phyloP scores from a whole-genome alignment of 352 stramenopile species.

The Plasmopara muralis region DNA sequence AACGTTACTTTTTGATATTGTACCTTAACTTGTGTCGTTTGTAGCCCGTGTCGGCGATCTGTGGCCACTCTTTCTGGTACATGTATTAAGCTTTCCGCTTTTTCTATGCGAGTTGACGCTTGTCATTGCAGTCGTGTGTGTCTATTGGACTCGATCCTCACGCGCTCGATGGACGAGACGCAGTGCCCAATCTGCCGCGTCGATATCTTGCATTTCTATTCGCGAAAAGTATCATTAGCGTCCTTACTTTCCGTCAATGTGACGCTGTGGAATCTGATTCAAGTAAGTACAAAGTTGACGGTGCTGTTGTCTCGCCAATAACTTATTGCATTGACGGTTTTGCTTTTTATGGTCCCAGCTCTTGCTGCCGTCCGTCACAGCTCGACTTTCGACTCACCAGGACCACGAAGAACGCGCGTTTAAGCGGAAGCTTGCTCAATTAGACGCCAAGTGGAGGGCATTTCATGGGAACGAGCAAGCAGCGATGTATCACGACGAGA shows the following conservation, averaged over 20 bases:
- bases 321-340: neutral
- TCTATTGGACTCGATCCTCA: slow-evolving; percentile 43
- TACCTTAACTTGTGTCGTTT: slow-evolving; percentile 1
- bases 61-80: slow-evolving; percentile 54
- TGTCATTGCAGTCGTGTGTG: slow-evolving; percentile 34
- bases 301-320: neutral
- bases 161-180: slow-evolving; percentile 35
- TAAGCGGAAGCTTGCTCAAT: slow-evolving; percentile 35
- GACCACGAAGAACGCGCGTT: slow-evolving; percentile 51
- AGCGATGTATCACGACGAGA: slow-evolving; percentile 18
- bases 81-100: neutral
- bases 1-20: neutral
- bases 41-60: slow-evolving; percentile 37
- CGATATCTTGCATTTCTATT: slow-evolving; percentile 29
- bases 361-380: slow-evolving; percentile 23
- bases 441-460: slow-evolving; percentile 53
- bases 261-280: slow-evolving; percentile 63
- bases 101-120: neutral
- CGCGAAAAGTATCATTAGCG: slow-evolving; percentile 13
- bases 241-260: slow-evolving; percentile 56
- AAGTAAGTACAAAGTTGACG: slow-evolving; percentile 25
- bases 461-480: slow-evolving; percentile 29
- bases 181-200: slow-evolving; percentile 44
- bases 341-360: slow-evolving; percentile 19
- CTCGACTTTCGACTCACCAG: slow-evolving; percentile 15